Percentiles rank a stretch among this genome's conserved stretches.
phyloP scores from a whole-genome alignment of 495 filamentous ascomycete species.

The Pseudomonodictys pantanalensis region DNA sequence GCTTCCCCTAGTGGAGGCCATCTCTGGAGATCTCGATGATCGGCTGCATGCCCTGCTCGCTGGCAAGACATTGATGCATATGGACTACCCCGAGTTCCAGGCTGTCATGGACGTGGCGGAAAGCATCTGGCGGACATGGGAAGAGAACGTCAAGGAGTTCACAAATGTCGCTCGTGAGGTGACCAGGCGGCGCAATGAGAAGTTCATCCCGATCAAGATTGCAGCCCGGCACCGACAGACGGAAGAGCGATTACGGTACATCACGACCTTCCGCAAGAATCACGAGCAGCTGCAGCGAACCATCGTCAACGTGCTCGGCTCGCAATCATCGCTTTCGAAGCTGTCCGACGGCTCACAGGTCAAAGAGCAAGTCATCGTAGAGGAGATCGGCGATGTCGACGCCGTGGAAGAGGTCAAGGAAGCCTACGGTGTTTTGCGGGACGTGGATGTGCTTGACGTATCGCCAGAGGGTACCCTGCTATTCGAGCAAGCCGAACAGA shows the following conservation, averaged over 20 bases:
- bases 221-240: constrained; percentile 76
- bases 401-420: constrained; percentile 95
- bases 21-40: constrained; percentile 86
- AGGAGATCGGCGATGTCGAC: constrained; percentile 96
- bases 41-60: constrained; percentile 81
- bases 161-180: constrained; percentile 94
- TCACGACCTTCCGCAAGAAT: constrained; percentile 87
- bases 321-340: constrained; percentile 48
- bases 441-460: constrained; percentile 93
- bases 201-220: constrained; percentile 98
- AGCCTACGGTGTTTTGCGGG: constrained; percentile 86
- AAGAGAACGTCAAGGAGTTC: constrained; percentile 94
- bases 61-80: constrained; percentile 81
- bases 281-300: constrained; percentile 96
- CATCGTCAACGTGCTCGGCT: constrained; percentile 88
- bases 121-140: constrained; percentile 86
- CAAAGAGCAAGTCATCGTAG: constrained; percentile 59
- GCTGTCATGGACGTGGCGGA: constrained; percentile 78
- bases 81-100: constrained; percentile 87
- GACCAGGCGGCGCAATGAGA: constrained; percentile 84
- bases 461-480: constrained; percentile 79
- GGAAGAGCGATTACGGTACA: constrained; percentile 86
- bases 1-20: constrained; percentile 94
- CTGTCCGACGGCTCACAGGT: constrained; percentile 52
- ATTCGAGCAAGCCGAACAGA: constrained; percentile 89